Percentiles rank a stretch among this genome's conserved stretches.
phyloP scores from a whole-genome alignment of 2,329 filamentous ascomycete genomes.

The Daldinia sp. region DNA sequence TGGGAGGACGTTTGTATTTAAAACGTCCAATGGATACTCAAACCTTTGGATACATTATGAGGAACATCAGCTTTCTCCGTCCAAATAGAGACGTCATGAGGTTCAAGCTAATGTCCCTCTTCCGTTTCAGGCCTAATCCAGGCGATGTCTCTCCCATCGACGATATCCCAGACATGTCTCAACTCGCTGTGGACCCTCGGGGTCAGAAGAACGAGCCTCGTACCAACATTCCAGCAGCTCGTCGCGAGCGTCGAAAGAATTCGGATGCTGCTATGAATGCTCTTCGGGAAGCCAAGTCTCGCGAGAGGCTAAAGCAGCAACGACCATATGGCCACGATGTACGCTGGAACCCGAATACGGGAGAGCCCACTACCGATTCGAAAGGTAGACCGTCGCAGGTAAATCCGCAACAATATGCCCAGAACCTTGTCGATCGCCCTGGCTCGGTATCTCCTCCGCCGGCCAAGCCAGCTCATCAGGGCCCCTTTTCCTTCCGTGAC shows the following conservation, averaged over 20 bases:
- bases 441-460: constrained; percentile 43
- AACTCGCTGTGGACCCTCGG: constrained; percentile 39
- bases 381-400: constrained; percentile 65
- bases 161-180: constrained; percentile 52
- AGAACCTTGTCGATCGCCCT: constrained; percentile 47
- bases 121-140: constrained; percentile 40
- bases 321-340: constrained; percentile 52
- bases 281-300: constrained; percentile 52
- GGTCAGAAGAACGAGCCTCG: constrained; percentile 42
- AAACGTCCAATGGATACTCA: constrained; percentile 4
- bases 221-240: constrained; percentile 61
- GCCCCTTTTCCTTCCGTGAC: constrained; percentile 54
- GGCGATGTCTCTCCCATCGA: constrained; percentile 64
- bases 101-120: constrained; percentile 39
- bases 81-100: constrained; percentile 9
- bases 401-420: constrained; percentile 60
- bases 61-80: constrained; percentile 9
- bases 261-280: constrained; percentile 50
- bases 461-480: constrained; percentile 40
- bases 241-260: constrained; percentile 58
- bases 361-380: constrained; percentile 67
- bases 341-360: constrained; percentile 72
- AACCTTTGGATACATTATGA: constrained; percentile 17
- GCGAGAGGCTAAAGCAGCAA: constrained; percentile 48
- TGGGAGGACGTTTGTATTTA: constrained; percentile 11